Evolutionary conservation across 805 yeast genomes (phyloP), one percentile per base, ranked within the genome.

Genomic region (Kuraishia molischiana): DNA sequence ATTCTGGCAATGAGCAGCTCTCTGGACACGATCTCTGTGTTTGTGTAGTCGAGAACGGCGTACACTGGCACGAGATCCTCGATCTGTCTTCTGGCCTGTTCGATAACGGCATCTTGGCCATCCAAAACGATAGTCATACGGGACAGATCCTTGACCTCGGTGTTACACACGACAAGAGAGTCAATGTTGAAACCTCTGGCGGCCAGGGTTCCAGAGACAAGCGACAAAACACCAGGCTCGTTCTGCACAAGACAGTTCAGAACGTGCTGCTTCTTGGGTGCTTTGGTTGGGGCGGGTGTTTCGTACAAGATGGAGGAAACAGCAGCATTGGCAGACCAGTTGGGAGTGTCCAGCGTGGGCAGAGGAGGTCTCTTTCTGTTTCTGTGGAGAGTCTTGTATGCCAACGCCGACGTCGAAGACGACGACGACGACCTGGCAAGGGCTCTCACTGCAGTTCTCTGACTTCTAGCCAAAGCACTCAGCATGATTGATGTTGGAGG

Each of bases 101-200:
- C 98, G 47, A 92, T 82, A 37, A 92, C 87, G 19, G 92, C 96
- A 53, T 90, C 95, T 60, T 86, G 95, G 44, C 97, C 98, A 40
- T 79, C 80, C 51, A 92, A 68, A 9, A 86, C 95, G 50, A 92
- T 85, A 5, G 98, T 92, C 98, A 92, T 92, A 59, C 98, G 75
- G 22, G 95, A 85, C 49, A 92, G 72, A 56, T 92, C 97, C 61
- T 81, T 78, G 42, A 92, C 97, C 59, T 90, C 97, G 29, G 98
- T 92, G 66, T 80, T 85, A 59, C 96, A 90, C 34, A 92, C 98
- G 41, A 92, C 96, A 46, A 92, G 72, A 9, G 97, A 90, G 61
- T 92, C 98, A 54, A 92, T 92, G 67, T 92, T 92, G 77, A 92
- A 92, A 14, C 98, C 98, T 60, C 98, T 75, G 29, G 97, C 97